Percentiles rank a stretch among this genome's conserved stretches.
Evolutionary conservation across 805 yeast genomes (phyloP).

Genomic region (Lachancea quebecensis): DNA sequence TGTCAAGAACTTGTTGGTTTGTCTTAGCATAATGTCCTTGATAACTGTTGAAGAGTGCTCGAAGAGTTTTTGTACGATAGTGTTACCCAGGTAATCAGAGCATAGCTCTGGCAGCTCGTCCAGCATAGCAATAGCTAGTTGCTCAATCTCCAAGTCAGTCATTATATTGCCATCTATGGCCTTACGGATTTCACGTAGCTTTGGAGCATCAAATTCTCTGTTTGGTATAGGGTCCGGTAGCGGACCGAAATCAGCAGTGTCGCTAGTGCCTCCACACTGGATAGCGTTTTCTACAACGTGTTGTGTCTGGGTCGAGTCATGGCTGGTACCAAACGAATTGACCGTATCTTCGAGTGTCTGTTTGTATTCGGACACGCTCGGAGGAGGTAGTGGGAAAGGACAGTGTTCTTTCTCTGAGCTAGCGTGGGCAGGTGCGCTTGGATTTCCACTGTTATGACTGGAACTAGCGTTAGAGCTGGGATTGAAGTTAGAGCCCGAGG

Average conservation of each 20-base stretch:
- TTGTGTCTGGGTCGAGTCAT: slow-evolving; percentile 29
- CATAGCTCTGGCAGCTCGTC: slow-evolving; percentile 86
- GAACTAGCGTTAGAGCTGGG: slow-evolving; percentile 9
- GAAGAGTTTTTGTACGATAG: slow-evolving; percentile 88
- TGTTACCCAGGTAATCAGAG: slow-evolving; percentile 90
- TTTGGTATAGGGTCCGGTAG: slow-evolving; percentile 62
- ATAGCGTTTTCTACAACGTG: slow-evolving; percentile 42
- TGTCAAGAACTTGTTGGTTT: slow-evolving; percentile 71
- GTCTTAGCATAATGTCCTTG: slow-evolving; percentile 73
- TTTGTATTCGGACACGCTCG: slow-evolving; percentile 16
- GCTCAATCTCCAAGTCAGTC: slow-evolving; percentile 64
- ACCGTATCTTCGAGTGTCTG: slow-evolving; percentile 16
- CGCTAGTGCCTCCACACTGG: slow-evolving; percentile 40
- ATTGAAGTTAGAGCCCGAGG: slow-evolving; percentile 5
- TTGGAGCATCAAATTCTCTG: slow-evolving; percentile 82
- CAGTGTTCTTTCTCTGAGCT: slow-evolving; percentile 30
- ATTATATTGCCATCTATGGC: slow-evolving; percentile 49
- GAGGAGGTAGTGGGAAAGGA: slow-evolving; percentile 33
- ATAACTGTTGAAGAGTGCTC: slow-evolving; percentile 61
- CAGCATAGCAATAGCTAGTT: slow-evolving; percentile 72
- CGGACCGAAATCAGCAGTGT: slow-evolving; percentile 53
- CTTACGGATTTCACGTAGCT: slow-evolving; percentile 79
- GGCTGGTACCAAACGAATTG: slow-evolving; percentile 18
- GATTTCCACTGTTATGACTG: slow-evolving; percentile 7
- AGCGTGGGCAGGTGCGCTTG: slow-evolving; percentile 6